Evolutionary conservation across 73 alveolate species (phyloP).

Genomic region (Paramecium caudatum): DNA sequence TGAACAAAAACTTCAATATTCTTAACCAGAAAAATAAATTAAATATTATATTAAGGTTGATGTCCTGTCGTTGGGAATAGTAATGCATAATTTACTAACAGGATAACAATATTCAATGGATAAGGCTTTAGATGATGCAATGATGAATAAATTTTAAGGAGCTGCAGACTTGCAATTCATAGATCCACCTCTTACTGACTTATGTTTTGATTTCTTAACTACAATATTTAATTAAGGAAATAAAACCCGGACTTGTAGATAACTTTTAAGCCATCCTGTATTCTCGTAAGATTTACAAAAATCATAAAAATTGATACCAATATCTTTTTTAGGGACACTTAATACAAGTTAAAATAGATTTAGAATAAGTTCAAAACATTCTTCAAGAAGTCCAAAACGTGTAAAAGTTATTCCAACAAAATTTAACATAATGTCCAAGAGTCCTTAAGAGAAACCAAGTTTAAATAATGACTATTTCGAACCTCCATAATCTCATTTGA

Average conservation of each 20-base stretch:
- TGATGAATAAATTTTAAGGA: slow-evolving; percentile 23
- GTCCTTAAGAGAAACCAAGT: slow-evolving; percentile 17
- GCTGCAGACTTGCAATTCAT: not conserved
- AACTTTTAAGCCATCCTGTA: not conserved
- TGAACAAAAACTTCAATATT: not conserved
- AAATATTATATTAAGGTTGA: slow-evolving; percentile 1
- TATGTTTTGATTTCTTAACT: slow-evolving; percentile 2
- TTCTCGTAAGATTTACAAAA: not conserved
- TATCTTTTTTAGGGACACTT: not conserved
- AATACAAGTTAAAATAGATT: not conserved
- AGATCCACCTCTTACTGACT: slow-evolving; percentile 22
- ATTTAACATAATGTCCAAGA: not conserved
- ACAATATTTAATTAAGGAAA: not conserved
- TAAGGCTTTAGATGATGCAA: not conserved
- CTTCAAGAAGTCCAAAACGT: not conserved
- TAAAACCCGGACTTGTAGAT: not conserved
- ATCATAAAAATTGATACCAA: not conserved
- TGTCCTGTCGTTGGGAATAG: slow-evolving; percentile 31
- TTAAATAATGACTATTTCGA: not conserved
- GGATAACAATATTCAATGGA: not conserved
- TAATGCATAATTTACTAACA: slow-evolving; percentile 31
- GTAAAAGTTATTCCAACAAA: not conserved
- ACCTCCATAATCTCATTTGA: slow-evolving; percentile 25
- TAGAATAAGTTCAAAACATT: not conserved
- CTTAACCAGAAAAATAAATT: not conserved